Percentiles rank a stretch among this genome's conserved stretches.
Evolutionary conservation across 306 rosid species (phyloP).

Genomic region (Quercus dentata): DNA sequence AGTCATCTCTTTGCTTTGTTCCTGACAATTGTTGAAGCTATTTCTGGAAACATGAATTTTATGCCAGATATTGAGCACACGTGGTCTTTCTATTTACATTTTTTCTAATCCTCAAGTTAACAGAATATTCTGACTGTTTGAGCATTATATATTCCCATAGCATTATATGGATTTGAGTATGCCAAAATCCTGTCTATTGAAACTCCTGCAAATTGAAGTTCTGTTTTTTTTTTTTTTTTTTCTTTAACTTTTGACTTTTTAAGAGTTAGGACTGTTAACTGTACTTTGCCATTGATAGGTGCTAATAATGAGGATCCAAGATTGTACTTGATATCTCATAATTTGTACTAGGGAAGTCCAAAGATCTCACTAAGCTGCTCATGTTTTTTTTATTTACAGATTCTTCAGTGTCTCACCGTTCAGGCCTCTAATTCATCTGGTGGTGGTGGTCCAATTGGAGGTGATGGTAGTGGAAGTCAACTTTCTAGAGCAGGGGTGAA

Average conservation of each 20-base stretch:
- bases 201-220: too few relatives aligned
- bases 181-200: not conserved
- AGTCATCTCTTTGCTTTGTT: not conserved
- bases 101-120: not conserved
- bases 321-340: too few relatives aligned
- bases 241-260: too few relatives aligned
- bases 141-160: not conserved
- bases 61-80: not conserved
- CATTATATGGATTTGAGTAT: not conserved
- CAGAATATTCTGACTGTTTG: not conserved
- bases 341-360: not conserved
- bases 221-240: too few relatives aligned
- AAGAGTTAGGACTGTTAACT: not conserved
- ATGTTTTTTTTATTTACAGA: constrained; percentile 41
- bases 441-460: constrained; percentile 20
- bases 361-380: not conserved
- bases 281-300: not conserved
- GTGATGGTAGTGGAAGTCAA: constrained; percentile 45
- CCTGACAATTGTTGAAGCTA: not conserved
- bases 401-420: constrained; percentile 88
- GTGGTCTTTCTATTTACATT: not conserved
- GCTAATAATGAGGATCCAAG: constrained; percentile 13
- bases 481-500: constrained; percentile 72
- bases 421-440: constrained; percentile 56
- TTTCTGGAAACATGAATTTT: constrained; percentile 3